Evolutionary conservation across 1,284 basidiomycete species (phyloP).

Genomic region (Heterobasidion irregulare): DNA sequence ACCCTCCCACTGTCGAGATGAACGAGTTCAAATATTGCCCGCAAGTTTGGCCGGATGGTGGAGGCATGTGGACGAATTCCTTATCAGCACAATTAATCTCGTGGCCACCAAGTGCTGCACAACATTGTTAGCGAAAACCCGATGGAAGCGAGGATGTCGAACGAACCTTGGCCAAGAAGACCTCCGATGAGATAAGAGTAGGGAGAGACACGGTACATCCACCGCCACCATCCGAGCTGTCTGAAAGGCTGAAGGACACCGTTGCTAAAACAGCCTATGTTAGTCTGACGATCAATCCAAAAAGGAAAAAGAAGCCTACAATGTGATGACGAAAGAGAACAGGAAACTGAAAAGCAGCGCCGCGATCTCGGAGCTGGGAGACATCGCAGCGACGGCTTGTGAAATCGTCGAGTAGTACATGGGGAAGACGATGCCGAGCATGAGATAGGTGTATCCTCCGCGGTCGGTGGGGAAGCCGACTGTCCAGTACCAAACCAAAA

Average conservation of each 20-base stretch:
- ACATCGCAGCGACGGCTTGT: slow-evolving; percentile 59
- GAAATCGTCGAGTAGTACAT: slow-evolving; percentile 49
- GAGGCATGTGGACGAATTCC: slow-evolving; percentile 39
- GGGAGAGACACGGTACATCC: slow-evolving; percentile 78
- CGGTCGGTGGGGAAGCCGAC: slow-evolving; percentile 48
- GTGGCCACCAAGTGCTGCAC: slow-evolving; percentile 26
- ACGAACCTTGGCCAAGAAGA: slow-evolving; percentile 37
- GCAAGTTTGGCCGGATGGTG: slow-evolving; percentile 60
- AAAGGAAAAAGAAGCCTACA: slow-evolving; percentile 32
- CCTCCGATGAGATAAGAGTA: slow-evolving; percentile 66
- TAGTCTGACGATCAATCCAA: slow-evolving; percentile 4
- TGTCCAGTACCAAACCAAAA: slow-evolving; percentile 67
- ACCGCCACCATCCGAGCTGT: slow-evolving; percentile 70
- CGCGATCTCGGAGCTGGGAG: slow-evolving; percentile 58
- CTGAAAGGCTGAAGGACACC: slow-evolving; percentile 62
- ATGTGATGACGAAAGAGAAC: slow-evolving; percentile 55
- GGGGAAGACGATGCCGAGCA: slow-evolving; percentile 39
- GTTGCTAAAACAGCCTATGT: slow-evolving; percentile 28
- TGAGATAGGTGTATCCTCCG: slow-evolving; percentile 49
- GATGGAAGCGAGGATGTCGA: not conserved
- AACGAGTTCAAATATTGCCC: slow-evolving; percentile 46
- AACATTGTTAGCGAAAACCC: not conserved
- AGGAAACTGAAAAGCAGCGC: slow-evolving; percentile 57
- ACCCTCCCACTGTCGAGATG: slow-evolving; percentile 49
- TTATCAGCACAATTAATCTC: slow-evolving; percentile 33